Percentiles rank a stretch among this genome's conserved stretches.
Evolutionary conservation across 352 stramenopile species (phyloP).

Genomic region (Globisporangium mamillatum): DNA sequence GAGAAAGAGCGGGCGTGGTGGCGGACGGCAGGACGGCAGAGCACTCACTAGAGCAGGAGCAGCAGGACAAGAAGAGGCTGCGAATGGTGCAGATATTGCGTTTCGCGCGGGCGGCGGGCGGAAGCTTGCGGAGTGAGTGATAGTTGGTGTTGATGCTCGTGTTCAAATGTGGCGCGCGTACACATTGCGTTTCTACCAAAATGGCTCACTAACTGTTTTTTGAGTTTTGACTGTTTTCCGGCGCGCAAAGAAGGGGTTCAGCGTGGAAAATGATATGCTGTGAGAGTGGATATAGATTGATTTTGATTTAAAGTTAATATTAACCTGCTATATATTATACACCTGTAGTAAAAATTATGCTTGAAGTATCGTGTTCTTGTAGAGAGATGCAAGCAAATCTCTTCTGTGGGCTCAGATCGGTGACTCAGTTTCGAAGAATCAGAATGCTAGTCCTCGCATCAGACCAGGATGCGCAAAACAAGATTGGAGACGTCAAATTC

Average conservation of each 20-base stretch:
- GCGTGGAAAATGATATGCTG: too few species aligned
- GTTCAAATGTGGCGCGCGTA: background rate
- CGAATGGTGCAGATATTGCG: background rate
- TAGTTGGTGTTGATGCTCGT: background rate
- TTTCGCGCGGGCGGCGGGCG: background rate
- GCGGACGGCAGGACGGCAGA: background rate
- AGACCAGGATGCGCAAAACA: too few species aligned
- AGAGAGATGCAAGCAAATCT: background rate
- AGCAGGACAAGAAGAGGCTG: background rate
- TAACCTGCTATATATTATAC: too few species aligned
- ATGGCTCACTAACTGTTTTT: background rate
- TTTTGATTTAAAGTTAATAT: too few species aligned
- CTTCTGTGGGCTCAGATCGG: too few species aligned
- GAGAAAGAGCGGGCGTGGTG: background rate
- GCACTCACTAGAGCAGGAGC: background rate
- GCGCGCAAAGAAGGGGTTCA: background rate
- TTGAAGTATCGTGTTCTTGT: background rate
- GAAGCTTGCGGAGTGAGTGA: conserved; percentile 1
- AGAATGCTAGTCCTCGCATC: too few species aligned
- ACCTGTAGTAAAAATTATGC: background rate
- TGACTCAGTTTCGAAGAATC: too few species aligned
- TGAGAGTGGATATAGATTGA: too few species aligned
- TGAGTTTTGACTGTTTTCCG: background rate
- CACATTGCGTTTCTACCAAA: conserved; percentile 7
- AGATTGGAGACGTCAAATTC: too few species aligned